These are phyloP conservation scores for Hymenotorrendiella dingleyae DNA, from an alignment of 2,329 filamentous ascomycete species.

Conservation along the genomic window DNA sequence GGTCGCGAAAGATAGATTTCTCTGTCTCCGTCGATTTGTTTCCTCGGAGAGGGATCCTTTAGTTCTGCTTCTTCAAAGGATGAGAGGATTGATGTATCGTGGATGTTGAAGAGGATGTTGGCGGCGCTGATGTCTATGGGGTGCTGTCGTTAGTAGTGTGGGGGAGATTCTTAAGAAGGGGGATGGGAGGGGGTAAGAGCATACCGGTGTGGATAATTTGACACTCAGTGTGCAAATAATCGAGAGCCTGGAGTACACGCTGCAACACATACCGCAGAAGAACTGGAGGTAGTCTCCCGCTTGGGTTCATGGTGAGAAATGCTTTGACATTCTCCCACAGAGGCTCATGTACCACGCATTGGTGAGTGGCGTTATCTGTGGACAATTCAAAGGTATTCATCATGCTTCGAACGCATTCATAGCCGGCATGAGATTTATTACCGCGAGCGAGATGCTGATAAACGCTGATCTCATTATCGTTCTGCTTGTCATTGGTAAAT, in stretches of 20 bases:
- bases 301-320: slow-evolving; percentile 18
- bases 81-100: slow-evolving; percentile 27
- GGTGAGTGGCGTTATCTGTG: slow-evolving; percentile 32
- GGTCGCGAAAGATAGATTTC: slow-evolving; percentile 38
- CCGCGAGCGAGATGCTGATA: slow-evolving; percentile 34
- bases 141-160: too few species aligned
- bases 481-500: slow-evolving; percentile 6
- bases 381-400: slow-evolving; percentile 33
- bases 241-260: slow-evolving; percentile 35
- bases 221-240: slow-evolving; percentile 42
- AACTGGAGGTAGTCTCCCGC: slow-evolving; percentile 8
- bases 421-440: slow-evolving; percentile 30
- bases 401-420: slow-evolving; percentile 27
- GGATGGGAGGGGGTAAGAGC: too few species aligned
- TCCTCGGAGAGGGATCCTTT: slow-evolving; percentile 33
- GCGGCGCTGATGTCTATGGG: slow-evolving; percentile 28
- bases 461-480: slow-evolving; percentile 34
- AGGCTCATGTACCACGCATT: slow-evolving; percentile 35
- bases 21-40: slow-evolving; percentile 35
- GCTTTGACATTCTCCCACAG: slow-evolving; percentile 37
- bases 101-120: slow-evolving; percentile 30
- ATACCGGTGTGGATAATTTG: slow-evolving; percentile 40
- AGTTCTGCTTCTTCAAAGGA: slow-evolving; percentile 22
- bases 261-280: slow-evolving; percentile 33
- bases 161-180: too few species aligned